Base-by-base conservation (phyloP, 306 rosid species). In the Cercis canadensis region DNA sequence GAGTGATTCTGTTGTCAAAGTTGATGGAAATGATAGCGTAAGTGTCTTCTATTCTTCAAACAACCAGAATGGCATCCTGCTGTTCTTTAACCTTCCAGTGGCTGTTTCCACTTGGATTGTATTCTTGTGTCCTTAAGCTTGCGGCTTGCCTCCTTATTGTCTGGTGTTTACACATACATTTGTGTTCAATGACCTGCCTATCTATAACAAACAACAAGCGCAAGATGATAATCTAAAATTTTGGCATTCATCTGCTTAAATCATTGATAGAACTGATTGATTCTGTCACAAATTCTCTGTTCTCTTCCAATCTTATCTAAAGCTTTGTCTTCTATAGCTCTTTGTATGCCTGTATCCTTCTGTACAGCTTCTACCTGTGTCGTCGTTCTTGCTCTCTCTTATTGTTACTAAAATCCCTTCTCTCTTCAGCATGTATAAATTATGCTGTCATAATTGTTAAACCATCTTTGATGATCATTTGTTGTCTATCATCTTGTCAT, bases 391-490 rank as follows among this genome's bases (percentile, higher is more conserved):
- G 21, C 41, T 45, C 57, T 29, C 57, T 64, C 13, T 11, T n/a
- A 43, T 43, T 43, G 7, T 11, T 43, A 12, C 14, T 7, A 44
- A 60, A 13, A 46, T 36, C 29, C 15, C n/a, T 51, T 11, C 8
- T 40, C 45, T 34, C 65, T 29, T 29, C 7, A 15, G 14, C 55
- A 62, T 62, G 62, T 62, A 7, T 62, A 62, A 41, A 53, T 15
- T 41, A 52, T 40, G 55, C 13, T 49, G 15, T 12, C 46, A 11
- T 44, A 21, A 15, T 51, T 17, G 4, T 31, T 6, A 39, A 53
- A 2, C 56, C 21, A 62, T 62, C 63, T 73, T 61, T 72, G 52
- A 60, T 72, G 33, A 41, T 50, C 41, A 3, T 41, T n/a, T 62
- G 62, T 41, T 31, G 4, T 5, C 43, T 73, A 45, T 62, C 53